A percentile compares a stretch with the other conserved stretches of the same genome.
Conservation (phyloP, 2,329 filamentous ascomycete genomes). For the Aspergillus brunneoviolaceus region DNA sequence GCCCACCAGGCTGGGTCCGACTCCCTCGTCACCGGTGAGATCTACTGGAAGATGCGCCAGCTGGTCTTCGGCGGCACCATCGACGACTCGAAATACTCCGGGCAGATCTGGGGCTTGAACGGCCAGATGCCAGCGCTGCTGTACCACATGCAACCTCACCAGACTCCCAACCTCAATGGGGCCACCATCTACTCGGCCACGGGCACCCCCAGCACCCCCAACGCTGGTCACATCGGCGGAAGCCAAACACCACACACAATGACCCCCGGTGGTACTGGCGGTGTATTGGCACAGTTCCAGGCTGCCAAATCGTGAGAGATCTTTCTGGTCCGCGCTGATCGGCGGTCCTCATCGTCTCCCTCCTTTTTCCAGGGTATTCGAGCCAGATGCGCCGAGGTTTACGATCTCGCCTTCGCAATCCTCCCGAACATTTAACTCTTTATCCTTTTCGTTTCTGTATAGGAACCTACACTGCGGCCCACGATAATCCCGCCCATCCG, state of each 20-base stretch:
- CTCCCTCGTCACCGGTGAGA: slow-evolving; percentile 85
- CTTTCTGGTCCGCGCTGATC: not conserved
- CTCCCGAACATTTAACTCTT: slow-evolving; percentile 7
- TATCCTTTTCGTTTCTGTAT: slow-evolving; percentile 15
- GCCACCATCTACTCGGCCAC: slow-evolving; percentile 49
- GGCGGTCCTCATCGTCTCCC: not conserved
- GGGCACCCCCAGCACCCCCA: slow-evolving; percentile 67
- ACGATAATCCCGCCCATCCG: not conserved
- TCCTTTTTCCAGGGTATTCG: slow-evolving; percentile 10
- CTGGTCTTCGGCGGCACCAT: slow-evolving; percentile 83
- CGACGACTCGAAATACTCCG: slow-evolving; percentile 72
- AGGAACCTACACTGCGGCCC: slow-evolving; percentile 8
- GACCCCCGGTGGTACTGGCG: slow-evolving; percentile 74
- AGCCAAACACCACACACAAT: slow-evolving; percentile 56
- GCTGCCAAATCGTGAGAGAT: slow-evolving; percentile 30
- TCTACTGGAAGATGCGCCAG: slow-evolving; percentile 91
- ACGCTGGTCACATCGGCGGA: slow-evolving; percentile 54
- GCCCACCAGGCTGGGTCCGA: slow-evolving; percentile 94
- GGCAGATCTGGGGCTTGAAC: slow-evolving; percentile 91
- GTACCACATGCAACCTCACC: slow-evolving; percentile 46
- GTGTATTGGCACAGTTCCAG: slow-evolving; percentile 71
- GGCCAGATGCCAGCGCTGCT: slow-evolving; percentile 61
- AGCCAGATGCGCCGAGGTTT: slow-evolving; percentile 14
- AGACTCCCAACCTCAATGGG: slow-evolving; percentile 57
- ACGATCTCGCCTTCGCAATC: slow-evolving; percentile 11